Percentiles rank a stretch among this genome's conserved stretches.
phyloP scores from a whole-genome alignment of 768 basidiomycete species.

The Collybiopsis luxurians region DNA sequence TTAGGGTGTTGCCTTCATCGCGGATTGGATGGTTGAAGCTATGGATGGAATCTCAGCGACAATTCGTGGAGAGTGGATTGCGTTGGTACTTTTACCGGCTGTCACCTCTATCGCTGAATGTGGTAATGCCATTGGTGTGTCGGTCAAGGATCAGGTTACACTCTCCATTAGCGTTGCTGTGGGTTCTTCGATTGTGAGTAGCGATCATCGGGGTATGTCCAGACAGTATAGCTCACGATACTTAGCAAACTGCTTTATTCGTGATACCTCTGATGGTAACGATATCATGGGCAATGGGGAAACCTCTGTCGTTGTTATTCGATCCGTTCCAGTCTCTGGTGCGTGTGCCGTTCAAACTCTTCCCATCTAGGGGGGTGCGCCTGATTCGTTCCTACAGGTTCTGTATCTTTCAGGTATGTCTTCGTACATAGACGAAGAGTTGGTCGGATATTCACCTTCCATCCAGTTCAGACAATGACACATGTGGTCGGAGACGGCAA shows the following conservation, averaged over 20 bases:
- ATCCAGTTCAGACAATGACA: constrained; percentile 74
- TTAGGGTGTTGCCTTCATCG: constrained; percentile 55
- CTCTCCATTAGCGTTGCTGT: constrained; percentile 84
- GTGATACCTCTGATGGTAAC: constrained; percentile 74
- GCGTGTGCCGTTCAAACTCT: constrained; percentile 11
- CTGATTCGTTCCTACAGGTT: constrained; percentile 22
- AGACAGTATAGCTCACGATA: no score
- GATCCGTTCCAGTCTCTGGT: constrained; percentile 80
- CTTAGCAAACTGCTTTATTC: constrained; percentile 71
- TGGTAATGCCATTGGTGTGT: constrained; percentile 87
- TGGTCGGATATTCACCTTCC: background rate
- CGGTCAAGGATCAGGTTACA: constrained; percentile 78
- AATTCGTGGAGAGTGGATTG: constrained; percentile 87
- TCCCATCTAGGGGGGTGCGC: background rate
- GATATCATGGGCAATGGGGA: constrained; percentile 77
- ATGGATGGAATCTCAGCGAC: constrained; percentile 73
- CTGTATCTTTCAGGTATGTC: constrained; percentile 46
- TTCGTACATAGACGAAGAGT: background rate
- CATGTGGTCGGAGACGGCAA: constrained; percentile 84
- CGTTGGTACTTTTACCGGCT: constrained; percentile 82
- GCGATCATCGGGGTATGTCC: background rate
- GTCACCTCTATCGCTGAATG: constrained; percentile 86
- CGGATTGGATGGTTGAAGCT: constrained; percentile 73
- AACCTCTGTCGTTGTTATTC: constrained; percentile 78
- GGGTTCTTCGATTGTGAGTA: constrained; percentile 68